Percentiles rank a stretch among this genome's conserved stretches.
Conservation (phyloP, 2,329 filamentous ascomycete species). For the Aspergillus ustus region DNA sequence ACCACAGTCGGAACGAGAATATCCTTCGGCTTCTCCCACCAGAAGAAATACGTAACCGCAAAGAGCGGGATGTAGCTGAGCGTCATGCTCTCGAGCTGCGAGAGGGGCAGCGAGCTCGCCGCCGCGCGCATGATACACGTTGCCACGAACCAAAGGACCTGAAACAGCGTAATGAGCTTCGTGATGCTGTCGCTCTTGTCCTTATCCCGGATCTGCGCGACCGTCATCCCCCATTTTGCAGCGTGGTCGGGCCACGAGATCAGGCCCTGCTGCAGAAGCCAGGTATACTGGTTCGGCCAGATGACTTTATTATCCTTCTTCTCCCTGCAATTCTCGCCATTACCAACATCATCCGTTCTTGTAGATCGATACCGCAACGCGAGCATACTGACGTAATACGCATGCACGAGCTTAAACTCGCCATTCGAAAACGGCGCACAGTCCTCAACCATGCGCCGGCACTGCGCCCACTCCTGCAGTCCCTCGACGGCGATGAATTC, state of each 20-base stretch:
- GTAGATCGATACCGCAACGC: conserved; percentile 4
- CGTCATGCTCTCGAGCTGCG: conserved; percentile 12
- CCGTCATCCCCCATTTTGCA: conserved; percentile 1
- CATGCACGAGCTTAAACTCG: conserved; percentile 2
- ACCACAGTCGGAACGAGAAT: conserved; percentile 3
- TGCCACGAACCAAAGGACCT: conserved; percentile 8
- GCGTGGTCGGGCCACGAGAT: conserved; percentile 1
- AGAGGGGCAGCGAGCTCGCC: conserved; percentile 1
- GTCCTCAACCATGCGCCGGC: conserved; percentile 2
- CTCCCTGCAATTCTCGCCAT: too few relatives aligned
- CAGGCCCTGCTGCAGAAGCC: not conserved
- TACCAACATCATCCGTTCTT: too few relatives aligned
- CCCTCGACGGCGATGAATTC: conserved; percentile 16
- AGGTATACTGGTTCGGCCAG: conserved; percentile 12
- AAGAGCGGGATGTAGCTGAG: conserved; percentile 10
- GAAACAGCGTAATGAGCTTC: conserved; percentile 8
- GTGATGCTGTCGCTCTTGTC: conserved; percentile 10
- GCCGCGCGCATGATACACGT: conserved; percentile 5
- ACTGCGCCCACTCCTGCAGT: conserved; percentile 14
- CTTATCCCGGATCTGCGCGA: conserved; percentile 5
- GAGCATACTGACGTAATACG: conserved; percentile 15
- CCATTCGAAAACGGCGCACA: not conserved
- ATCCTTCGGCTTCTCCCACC: conserved; percentile 14
- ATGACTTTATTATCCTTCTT: conserved; percentile 6
- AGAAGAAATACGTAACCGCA: conserved; percentile 12